phyloP scores from a whole-genome alignment of 768 basidiomycete genomes.

The Mycena olivaceomarginata region DNA sequence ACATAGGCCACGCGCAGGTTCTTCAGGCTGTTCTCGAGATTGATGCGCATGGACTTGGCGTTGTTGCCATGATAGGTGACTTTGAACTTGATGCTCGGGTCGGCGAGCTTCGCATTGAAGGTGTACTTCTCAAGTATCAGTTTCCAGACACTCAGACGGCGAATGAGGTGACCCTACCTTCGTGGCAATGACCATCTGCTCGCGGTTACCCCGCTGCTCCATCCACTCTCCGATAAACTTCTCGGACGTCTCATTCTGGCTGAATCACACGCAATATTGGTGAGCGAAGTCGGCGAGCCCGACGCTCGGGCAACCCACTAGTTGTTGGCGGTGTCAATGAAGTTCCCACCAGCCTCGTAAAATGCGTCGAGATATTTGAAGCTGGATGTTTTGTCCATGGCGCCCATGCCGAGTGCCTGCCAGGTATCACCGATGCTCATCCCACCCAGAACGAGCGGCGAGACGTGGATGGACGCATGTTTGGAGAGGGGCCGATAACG shows the following conservation, averaged over 20 bases:
- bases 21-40: slow-evolving; percentile 59
- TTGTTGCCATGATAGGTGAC: slow-evolving; percentile 9
- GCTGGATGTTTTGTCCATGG: slow-evolving; percentile 20
- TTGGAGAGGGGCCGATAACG: slow-evolving; percentile 60
- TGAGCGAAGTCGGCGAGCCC: neutral
- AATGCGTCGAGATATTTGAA: slow-evolving; percentile 26
- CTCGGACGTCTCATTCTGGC: slow-evolving; percentile 65
- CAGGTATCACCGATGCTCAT: slow-evolving; percentile 63
- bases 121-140: neutral
- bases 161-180: slow-evolving; percentile 41
- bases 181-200: slow-evolving; percentile 56
- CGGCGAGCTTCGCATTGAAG: neutral
- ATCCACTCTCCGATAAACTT: slow-evolving; percentile 61
- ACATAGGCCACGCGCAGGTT: slow-evolving; percentile 65
- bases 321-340: slow-evolving; percentile 28
- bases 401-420: slow-evolving; percentile 48
- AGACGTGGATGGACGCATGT: slow-evolving; percentile 65
- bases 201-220: slow-evolving; percentile 52
- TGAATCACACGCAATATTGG: slow-evolving; percentile 10
- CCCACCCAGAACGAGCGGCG: slow-evolving; percentile 64
- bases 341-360: slow-evolving; percentile 25
- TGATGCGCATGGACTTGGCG: slow-evolving; percentile 54
- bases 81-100: too few relatives aligned
- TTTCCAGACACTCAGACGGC: neutral
- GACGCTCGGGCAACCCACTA: neutral